These are phyloP conservation scores for Saururus chinensis DNA, from an alignment of 164 flowering plant genomes.

Conservation along the genomic window DNA sequence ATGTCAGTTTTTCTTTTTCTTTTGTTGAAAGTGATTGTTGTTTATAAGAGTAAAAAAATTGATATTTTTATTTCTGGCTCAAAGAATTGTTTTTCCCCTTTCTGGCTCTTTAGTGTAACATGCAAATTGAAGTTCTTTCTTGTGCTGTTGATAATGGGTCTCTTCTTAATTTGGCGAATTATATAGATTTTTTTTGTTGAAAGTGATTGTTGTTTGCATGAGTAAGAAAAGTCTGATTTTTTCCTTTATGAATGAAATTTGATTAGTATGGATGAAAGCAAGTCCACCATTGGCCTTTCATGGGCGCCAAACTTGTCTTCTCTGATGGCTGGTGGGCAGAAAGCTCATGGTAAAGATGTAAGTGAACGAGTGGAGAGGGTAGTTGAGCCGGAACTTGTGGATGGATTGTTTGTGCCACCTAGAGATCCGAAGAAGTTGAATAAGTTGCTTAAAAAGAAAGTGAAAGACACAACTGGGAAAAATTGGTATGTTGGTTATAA, in stretches of 20 bases:
- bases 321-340: slow-evolving; percentile 10
- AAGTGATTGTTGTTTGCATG: too few species aligned
- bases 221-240: too few species aligned
- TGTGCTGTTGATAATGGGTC: too few species aligned
- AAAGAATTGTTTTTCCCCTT: too few species aligned
- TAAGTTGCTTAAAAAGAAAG: slow-evolving; percentile 49
- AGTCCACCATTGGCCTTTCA: slow-evolving; percentile 36
- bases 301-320: slow-evolving; percentile 61
- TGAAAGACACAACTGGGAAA: slow-evolving; percentile 68
- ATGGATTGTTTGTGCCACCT: slow-evolving; percentile 77
- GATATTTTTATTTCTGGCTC: too few species aligned
- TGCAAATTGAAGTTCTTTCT: too few species aligned
- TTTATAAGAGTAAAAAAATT: too few species aligned
- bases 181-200: too few species aligned
- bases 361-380: slow-evolving; percentile 11
- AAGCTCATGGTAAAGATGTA: slow-evolving; percentile 7
- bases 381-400: slow-evolving; percentile 50
- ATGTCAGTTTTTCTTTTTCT: too few species aligned
- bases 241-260: background rate
- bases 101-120: too few species aligned
- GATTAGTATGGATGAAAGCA: slow-evolving; percentile 25
- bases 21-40: too few species aligned
- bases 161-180: too few species aligned
- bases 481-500: slow-evolving; percentile 36
- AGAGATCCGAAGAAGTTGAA: slow-evolving; percentile 64